Evolutionary conservation across 208 protist genomes (phyloP).

Genomic region (Phytomonas serpens): DNA sequence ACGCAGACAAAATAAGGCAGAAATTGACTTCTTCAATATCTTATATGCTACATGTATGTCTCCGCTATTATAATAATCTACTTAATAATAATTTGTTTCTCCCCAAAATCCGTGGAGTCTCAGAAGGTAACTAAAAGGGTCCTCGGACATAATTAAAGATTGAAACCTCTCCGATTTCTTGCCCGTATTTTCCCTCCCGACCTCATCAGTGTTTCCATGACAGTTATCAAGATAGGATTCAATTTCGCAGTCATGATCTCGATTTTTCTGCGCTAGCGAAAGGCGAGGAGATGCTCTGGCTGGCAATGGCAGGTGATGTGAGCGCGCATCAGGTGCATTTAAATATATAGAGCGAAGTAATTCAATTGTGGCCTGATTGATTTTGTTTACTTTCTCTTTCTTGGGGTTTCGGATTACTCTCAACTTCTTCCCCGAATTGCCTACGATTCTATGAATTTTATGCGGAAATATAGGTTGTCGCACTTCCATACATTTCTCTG

Average conservation of each 20-base stretch:
- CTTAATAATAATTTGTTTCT: constrained; percentile 11
- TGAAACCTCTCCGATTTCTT: neutral
- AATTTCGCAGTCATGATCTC: neutral
- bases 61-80: neutral
- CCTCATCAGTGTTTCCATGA: neutral
- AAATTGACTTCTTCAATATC: neutral
- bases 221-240: neutral
- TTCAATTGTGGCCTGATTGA: constrained; percentile 8
- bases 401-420: neutral
- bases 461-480: neutral
- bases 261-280: neutral
- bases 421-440: neutral
- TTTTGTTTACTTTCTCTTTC: neutral
- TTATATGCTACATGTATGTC: neutral
- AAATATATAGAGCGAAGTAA: neutral
- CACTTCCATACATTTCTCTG: neutral
- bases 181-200: neutral
- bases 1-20: neutral
- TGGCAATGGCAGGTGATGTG: neutral
- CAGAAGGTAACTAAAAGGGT: constrained; percentile 21
- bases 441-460: neutral
- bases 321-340: neutral
- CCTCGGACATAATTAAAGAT: constrained; percentile 9
- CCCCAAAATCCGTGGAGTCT: constrained; percentile 29
- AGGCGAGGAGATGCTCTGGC: neutral